phyloP scores from a whole-genome alignment of 2,329 filamentous ascomycete genomes.

The Metarhizium anisopliae region DNA sequence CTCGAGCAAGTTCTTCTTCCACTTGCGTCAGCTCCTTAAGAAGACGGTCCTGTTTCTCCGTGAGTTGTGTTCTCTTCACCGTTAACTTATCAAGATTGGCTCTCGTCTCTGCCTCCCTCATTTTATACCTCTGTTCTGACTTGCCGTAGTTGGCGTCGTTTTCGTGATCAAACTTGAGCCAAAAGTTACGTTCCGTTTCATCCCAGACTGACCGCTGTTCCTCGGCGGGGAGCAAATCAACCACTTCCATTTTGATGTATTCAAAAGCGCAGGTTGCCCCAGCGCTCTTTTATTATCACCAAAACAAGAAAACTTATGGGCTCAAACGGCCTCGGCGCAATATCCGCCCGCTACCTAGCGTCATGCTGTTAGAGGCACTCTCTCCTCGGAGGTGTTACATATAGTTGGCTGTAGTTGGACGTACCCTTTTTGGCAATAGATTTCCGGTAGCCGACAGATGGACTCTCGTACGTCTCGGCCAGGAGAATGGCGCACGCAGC shows the following conservation, averaged over 20 bases:
- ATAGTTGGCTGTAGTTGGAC: no score
- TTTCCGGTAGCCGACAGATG: no score
- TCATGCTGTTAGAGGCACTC: no score
- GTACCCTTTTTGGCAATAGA: no score
- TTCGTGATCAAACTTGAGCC: slow-evolving; percentile 18
- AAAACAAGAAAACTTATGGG: background rate
- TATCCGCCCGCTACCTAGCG: no score
- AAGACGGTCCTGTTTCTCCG: slow-evolving; percentile 19
- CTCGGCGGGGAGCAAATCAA: slow-evolving; percentile 21
- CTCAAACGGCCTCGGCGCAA: no score
- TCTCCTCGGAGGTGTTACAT: no score
- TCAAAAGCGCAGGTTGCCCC: background rate
- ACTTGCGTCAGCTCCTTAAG: slow-evolving; percentile 21
- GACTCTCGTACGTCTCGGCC: no score
- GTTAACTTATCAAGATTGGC: slow-evolving; percentile 20
- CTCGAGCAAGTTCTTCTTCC: slow-evolving; percentile 29
- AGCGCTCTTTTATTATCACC: background rate
- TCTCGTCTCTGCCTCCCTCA: slow-evolving; percentile 16
- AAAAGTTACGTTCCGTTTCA: slow-evolving; percentile 27
- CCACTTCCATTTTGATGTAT: slow-evolving; percentile 9
- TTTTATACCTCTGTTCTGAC: slow-evolving; percentile 17
- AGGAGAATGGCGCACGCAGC: no score
- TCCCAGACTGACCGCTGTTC: slow-evolving; percentile 26
- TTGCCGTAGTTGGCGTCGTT: slow-evolving; percentile 14
- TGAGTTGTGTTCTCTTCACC: slow-evolving; percentile 18